Percentiles rank a stretch among this genome's conserved stretches.
These are phyloP conservation scores for Melanopsichium pennsylvanicum DNA, from an alignment of 1,284 basidiomycete species.

Conservation along the genomic window DNA sequence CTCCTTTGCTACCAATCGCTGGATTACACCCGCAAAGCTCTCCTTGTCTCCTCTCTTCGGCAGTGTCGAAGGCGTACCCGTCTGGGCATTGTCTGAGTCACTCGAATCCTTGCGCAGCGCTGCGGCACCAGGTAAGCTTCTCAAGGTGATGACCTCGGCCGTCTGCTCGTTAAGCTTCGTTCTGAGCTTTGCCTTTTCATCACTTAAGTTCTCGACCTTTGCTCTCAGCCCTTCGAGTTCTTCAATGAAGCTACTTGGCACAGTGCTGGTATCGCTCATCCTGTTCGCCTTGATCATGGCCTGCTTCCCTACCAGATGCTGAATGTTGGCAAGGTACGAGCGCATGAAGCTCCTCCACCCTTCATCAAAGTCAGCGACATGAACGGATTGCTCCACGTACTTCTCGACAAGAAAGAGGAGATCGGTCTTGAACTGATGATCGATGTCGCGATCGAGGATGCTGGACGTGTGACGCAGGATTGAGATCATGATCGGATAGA, in stretches of 20 bases:
- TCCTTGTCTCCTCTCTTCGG: conserved; percentile 48
- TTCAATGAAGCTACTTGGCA: conserved; percentile 70
- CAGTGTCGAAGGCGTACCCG: conserved; percentile 19
- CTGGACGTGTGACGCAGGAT: conserved; percentile 70
- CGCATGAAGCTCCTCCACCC: conserved; percentile 75
- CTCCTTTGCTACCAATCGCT: conserved; percentile 82
- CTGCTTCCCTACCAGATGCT: conserved; percentile 75
- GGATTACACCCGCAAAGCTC: conserved; percentile 79
- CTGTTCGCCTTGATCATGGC: conserved; percentile 70
- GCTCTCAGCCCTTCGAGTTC: conserved; percentile 73
- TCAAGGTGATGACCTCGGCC: conserved; percentile 75
- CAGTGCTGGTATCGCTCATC: conserved; percentile 68
- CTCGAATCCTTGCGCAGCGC: conserved; percentile 18
- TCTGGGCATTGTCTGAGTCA: conserved; percentile 7
- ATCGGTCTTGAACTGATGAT: conserved; percentile 73
- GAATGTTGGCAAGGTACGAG: conserved; percentile 73
- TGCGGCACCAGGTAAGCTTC: conserved; percentile 68
- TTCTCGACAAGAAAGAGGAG: conserved; percentile 73
- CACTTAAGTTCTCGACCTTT: conserved; percentile 73
- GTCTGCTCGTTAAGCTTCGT: conserved; percentile 72
- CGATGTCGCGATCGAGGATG: conserved; percentile 73
- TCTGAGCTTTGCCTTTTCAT: conserved; percentile 73
- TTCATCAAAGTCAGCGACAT: conserved; percentile 75
- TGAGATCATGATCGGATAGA: conserved; percentile 60
- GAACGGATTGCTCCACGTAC: conserved; percentile 74